These are phyloP conservation scores for Pulveroboletus sp. DNA, from an alignment of 768 basidiomycete species.

Conservation along the genomic window DNA sequence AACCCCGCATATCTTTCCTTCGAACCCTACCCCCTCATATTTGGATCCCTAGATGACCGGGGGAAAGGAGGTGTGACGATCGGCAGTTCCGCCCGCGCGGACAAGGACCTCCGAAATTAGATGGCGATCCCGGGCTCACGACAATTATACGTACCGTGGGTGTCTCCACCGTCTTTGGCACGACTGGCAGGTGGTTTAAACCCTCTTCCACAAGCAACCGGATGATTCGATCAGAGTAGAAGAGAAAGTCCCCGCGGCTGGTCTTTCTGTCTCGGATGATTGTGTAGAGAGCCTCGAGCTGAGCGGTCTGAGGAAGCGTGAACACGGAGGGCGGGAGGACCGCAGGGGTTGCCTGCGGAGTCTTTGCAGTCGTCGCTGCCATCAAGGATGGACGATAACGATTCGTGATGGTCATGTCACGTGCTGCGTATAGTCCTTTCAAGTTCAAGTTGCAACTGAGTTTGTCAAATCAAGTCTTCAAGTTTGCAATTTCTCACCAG, in stretches of 20 bases:
- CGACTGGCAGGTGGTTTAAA: constrained; percentile 79
- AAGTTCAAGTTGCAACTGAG: too few relatives aligned
- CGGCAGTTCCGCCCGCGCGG: not conserved
- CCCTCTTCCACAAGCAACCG: constrained; percentile 78
- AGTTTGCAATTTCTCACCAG: too few relatives aligned
- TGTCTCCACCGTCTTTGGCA: constrained; percentile 73
- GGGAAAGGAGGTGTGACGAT: not conserved
- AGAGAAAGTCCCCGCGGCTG: constrained; percentile 89
- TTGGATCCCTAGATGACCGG: constrained; percentile 53
- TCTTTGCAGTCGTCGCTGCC: constrained; percentile 11
- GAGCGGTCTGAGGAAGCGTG: constrained; percentile 84
- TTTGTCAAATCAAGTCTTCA: too few relatives aligned
- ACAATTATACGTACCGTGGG: constrained; percentile 58
- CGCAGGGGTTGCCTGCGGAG: constrained; percentile 35
- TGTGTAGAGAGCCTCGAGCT: constrained; percentile 92
- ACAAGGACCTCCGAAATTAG: not conserved
- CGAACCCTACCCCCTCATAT: constrained; percentile 91
- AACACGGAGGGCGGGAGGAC: constrained; percentile 77
- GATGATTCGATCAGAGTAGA: constrained; percentile 93
- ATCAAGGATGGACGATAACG: constrained; percentile 5
- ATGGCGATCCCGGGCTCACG: not conserved
- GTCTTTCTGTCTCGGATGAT: constrained; percentile 91
- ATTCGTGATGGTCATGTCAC: not conserved
- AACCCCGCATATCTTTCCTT: constrained; percentile 95
- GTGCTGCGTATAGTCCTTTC: too few relatives aligned